Percentiles rank a stretch among this genome's conserved stretches.
These are phyloP conservation scores for Vigna angularis DNA, from an alignment of 306 rosid species.

Conservation along the genomic window DNA sequence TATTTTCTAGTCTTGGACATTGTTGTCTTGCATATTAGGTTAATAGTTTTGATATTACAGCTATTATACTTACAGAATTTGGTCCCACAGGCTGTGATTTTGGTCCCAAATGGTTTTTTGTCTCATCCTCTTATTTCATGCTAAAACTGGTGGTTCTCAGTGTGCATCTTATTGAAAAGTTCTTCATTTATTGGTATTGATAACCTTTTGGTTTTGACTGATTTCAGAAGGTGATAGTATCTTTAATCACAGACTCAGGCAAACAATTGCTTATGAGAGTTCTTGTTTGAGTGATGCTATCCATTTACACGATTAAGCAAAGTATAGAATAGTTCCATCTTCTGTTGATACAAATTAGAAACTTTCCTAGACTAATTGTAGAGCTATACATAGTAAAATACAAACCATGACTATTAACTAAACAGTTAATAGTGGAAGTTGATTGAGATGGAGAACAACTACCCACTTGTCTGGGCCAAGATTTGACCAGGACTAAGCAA, in stretches of 20 bases:
- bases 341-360: background rate
- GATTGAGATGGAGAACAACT: slow-evolving; percentile 28
- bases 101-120: background rate
- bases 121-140: slow-evolving; percentile 8
- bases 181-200: background rate
- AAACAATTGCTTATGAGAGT: background rate
- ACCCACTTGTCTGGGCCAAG: background rate
- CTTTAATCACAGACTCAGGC: background rate
- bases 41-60: slow-evolving; percentile 13
- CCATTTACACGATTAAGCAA: slow-evolving; percentile 3
- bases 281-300: background rate
- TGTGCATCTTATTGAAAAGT: background rate
- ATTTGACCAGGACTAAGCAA: slow-evolving; percentile 51
- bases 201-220: slow-evolving; percentile 4
- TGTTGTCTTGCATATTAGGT: slow-evolving; percentile 30
- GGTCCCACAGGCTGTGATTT: slow-evolving; percentile 38
- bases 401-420: background rate
- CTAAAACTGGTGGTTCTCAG: slow-evolving; percentile 17
- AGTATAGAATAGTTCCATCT: background rate
- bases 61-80: slow-evolving; percentile 35
- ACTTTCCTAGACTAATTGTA: background rate
- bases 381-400: slow-evolving; percentile 6
- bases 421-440: slow-evolving; percentile 7
- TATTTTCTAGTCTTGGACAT: background rate
- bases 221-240: background rate